These are phyloP conservation scores for Pseudonitzschia multistriata DNA, from an alignment of 108 stramenopile genomes.

Conservation along the genomic window DNA sequence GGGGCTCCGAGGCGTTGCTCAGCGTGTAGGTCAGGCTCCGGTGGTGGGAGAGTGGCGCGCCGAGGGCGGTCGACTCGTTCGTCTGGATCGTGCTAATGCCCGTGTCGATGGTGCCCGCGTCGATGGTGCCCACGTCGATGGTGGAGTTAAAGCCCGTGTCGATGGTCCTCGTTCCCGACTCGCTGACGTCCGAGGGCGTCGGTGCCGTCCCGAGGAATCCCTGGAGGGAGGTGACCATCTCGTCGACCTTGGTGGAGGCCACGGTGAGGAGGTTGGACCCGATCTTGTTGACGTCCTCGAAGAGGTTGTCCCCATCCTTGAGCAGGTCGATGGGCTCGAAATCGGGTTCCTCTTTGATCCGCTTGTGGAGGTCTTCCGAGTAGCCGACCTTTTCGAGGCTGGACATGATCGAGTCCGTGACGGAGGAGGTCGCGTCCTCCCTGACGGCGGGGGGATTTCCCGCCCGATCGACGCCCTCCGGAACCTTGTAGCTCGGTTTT, in stretches of 20 bases:
- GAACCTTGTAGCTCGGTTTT: slow-evolving; percentile 3
- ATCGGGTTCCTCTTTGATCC: neutral
- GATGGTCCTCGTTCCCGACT: neutral
- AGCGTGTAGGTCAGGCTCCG: neutral
- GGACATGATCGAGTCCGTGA: neutral
- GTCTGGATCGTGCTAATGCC: neutral
- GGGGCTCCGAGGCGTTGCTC: neutral
- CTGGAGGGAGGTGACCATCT: neutral
- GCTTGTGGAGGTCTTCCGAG: neutral
- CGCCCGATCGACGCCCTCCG: neutral
- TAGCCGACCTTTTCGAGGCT: neutral
- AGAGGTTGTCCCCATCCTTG: neutral
- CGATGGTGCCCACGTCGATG: neutral
- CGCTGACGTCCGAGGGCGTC: neutral
- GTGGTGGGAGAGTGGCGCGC: too few species aligned
- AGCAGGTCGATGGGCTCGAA: slow-evolving; percentile 10
- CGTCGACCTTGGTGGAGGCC: neutral
- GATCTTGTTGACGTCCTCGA: slow-evolving; percentile 5
- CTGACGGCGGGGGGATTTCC: neutral
- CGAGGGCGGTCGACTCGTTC: too few species aligned
- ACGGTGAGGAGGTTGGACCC: neutral
- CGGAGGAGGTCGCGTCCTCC: too few species aligned
- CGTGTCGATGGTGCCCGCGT: neutral
- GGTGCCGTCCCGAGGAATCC: neutral
- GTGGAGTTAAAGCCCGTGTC: neutral